These are phyloP conservation scores for Hydnomerulius pinastri DNA, from an alignment of 768 basidiomycete genomes.

Conservation along the genomic window DNA sequence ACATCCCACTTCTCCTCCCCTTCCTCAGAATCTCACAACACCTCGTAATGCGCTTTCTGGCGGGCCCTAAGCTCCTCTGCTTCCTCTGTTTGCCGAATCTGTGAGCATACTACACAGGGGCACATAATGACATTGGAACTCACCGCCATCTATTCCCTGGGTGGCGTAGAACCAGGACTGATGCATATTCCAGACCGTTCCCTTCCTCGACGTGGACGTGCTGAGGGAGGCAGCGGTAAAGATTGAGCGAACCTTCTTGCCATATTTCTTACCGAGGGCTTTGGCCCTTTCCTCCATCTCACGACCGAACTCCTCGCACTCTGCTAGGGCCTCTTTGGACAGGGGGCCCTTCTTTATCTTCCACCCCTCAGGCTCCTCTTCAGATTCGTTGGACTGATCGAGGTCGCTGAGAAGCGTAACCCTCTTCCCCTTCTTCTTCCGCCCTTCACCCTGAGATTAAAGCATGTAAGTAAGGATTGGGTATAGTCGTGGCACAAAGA, in stretches of 20 bases:
- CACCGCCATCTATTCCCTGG: neutral
- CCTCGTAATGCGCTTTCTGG: neutral
- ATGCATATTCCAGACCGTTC: constrained; percentile 1
- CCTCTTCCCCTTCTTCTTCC: no score
- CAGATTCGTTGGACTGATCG: no score
- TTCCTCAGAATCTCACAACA: neutral
- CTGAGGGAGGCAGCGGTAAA: neutral
- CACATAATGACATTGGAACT: neutral
- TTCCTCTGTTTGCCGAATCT: neutral
- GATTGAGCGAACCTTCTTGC: neutral
- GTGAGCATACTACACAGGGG: neutral
- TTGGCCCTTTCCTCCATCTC: no score
- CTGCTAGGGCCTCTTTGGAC: no score
- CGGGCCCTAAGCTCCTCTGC: neutral
- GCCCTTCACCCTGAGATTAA: no score
- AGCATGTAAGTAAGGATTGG: no score
- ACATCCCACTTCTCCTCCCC: neutral
- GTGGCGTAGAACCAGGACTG: constrained; percentile 1
- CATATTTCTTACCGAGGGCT: neutral
- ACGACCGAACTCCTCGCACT: no score
- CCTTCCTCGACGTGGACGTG: neutral
- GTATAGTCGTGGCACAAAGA: no score
- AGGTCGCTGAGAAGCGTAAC: no score
- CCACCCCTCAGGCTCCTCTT: no score
- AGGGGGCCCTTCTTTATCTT: no score